Conservation (phyloP, 2,329 filamentous ascomycete genomes). For the Aspergillus jensenii region DNA sequence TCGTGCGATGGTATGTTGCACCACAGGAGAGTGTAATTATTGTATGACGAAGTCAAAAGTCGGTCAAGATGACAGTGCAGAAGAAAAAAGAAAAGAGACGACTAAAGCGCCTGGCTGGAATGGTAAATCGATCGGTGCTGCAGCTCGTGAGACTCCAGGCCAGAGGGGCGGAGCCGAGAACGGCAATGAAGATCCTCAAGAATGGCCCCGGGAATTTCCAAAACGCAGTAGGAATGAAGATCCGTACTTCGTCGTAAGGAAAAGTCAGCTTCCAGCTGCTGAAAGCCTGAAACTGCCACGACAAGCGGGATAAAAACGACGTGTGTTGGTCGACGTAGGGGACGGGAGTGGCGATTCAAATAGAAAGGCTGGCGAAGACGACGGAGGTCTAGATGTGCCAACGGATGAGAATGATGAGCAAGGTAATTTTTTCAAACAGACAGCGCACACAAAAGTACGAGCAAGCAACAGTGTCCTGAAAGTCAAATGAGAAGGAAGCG, state of each 20-base stretch:
- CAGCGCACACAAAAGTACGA: too few relatives aligned
- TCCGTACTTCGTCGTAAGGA: background rate
- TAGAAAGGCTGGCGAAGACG: slow-evolving; percentile 3
- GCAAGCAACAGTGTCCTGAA: background rate
- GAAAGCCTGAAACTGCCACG: background rate
- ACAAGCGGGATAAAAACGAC: background rate
- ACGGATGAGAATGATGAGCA: slow-evolving; percentile 6
- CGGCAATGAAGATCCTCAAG: slow-evolving; percentile 16
- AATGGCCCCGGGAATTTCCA: background rate
- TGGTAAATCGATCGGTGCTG: slow-evolving; percentile 22
- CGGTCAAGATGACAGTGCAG: slow-evolving; percentile 33
- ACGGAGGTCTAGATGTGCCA: slow-evolving; percentile 6
- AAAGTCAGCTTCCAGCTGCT: background rate
- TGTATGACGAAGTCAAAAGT: slow-evolving; percentile 38
- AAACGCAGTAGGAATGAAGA: background rate
- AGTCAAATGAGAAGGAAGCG: slow-evolving; percentile 2
- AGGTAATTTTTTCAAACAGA: background rate
- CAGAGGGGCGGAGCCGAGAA: slow-evolving; percentile 18
- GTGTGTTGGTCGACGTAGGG: background rate
- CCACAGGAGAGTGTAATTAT: slow-evolving; percentile 29
- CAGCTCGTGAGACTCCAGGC: slow-evolving; percentile 25
- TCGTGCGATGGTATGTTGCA: slow-evolving; percentile 26
- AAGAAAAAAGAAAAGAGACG: slow-evolving; percentile 21
- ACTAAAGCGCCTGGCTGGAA: slow-evolving; percentile 16
- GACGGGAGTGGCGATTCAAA: slow-evolving; percentile 17